phyloP scores from a whole-genome alignment of 495 filamentous ascomycete genomes.

The Podospora sp. region DNA sequence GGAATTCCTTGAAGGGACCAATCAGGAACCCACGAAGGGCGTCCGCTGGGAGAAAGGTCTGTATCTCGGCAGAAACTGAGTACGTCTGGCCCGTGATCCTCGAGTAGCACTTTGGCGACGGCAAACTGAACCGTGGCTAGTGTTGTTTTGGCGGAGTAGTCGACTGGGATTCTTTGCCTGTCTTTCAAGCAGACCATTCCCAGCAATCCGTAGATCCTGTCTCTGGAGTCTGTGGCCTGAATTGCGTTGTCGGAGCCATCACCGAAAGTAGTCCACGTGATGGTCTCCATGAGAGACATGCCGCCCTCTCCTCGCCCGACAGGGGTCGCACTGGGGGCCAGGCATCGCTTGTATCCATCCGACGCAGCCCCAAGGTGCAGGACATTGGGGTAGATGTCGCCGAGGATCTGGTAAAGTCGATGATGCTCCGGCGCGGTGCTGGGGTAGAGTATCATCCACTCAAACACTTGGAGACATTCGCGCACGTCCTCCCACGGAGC shows the following conservation, averaged over 20 bases:
- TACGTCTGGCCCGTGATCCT: background rate
- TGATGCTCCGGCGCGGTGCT: background rate
- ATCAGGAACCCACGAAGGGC: background rate
- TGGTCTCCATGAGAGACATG: background rate
- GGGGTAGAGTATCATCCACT: background rate
- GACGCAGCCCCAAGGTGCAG: background rate
- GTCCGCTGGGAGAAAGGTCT: background rate
- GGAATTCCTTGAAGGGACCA: background rate
- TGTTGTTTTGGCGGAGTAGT: background rate
- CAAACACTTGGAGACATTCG: background rate
- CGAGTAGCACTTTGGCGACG: background rate
- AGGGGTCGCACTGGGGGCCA: background rate
- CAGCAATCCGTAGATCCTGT: background rate
- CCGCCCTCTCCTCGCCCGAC: background rate
- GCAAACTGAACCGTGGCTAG: background rate
- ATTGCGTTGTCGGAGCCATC: background rate
- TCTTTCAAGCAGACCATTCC: background rate
- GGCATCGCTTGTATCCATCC: background rate
- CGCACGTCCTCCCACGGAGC: background rate
- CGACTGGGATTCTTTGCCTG: background rate
- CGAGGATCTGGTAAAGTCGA: background rate
- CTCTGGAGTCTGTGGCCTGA: background rate
- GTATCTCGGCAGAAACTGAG: background rate
- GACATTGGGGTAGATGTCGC: background rate
- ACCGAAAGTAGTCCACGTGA: background rate